Base-by-base conservation (phyloP, 2,329 filamentous ascomycete genomes). In the Botrytis sinoallii region DNA sequence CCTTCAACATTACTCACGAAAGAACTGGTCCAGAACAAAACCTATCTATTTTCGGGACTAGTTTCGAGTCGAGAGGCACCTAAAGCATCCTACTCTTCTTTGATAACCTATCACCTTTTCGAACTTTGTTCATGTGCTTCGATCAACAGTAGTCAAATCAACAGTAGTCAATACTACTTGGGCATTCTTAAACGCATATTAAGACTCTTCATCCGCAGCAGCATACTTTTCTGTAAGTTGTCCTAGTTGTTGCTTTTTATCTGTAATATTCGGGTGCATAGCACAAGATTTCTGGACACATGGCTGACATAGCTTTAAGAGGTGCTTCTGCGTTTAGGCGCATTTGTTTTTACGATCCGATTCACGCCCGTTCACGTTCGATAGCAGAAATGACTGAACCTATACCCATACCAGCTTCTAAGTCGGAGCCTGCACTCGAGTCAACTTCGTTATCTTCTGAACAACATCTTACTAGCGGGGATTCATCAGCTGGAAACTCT, bases 341-440 rank as follows among this genome's bases (percentile, higher is more conserved):
- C 77, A 79, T 84, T 32, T 84, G 83, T 46, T 84, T 84, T 69
- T 81, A 82, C 71, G 81, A 83, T 80, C 80, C 82, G 75, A 81
- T 82, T 64, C 80, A 81, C 70, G 80, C 80, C 66, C 82, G 82
- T 68, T 79, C 78, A 65, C 82, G 78, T 64, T 83, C 82, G 22
- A 79, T 84, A 65, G 78, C 80, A 78, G 82, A 85, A 72, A 87
- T 87, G 85, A 83, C 84, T 52, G 83, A 84, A 72, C 81, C 83
- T 40, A 81, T 82, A 73, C 77, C 83, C 32, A 82, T 83, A 76
- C 80, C 83, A 46, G 74, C 65, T 65, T 69, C 78, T n/a, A 78
- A 74, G 55, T 70, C 74, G 2, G 77, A 78, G 42, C 63, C 77
- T 38, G 75, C 74, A 16, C 48, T 75, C 44, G 77, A 78, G 52